Percentiles rank a stretch among this genome's conserved stretches.
These are phyloP conservation scores for Phytophthora cryptogea DNA, from an alignment of 352 stramenopile genomes.

Conservation along the genomic window DNA sequence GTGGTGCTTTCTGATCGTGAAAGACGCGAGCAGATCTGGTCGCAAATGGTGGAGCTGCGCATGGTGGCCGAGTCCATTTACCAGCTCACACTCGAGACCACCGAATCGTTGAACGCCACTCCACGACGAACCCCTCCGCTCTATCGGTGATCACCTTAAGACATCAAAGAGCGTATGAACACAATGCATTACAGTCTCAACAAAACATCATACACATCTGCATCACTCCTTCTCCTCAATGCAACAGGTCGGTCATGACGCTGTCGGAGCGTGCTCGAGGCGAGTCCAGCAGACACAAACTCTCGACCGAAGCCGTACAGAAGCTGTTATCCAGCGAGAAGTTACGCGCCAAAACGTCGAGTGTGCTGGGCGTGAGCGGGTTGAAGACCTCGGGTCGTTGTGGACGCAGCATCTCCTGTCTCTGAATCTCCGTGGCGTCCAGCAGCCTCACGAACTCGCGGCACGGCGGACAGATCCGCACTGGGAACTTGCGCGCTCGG, in stretches of 20 bases:
- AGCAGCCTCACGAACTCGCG: conserved; percentile 31
- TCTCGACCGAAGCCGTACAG: conserved; percentile 33
- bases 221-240: conserved; percentile 9
- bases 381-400: conserved; percentile 26
- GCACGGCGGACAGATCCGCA: conserved; percentile 34
- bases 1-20: conserved; percentile 25
- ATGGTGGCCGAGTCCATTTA: conserved; percentile 54
- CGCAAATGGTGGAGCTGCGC: conserved; percentile 53
- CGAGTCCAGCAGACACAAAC: conserved; percentile 34
- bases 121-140: not conserved
- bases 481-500: conserved; percentile 26
- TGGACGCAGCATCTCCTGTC: conserved; percentile 28
- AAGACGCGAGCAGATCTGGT: conserved; percentile 39
- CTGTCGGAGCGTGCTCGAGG: conserved; percentile 29
- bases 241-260: conserved; percentile 32
- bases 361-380: conserved; percentile 31
- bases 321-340: conserved; percentile 44
- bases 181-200: conserved; percentile 14
- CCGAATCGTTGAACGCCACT: conserved; percentile 26
- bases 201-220: not conserved
- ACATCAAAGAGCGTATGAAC: not conserved
- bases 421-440: conserved; percentile 36
- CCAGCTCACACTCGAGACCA: conserved; percentile 42
- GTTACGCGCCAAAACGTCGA: conserved; percentile 32
- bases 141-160: not conserved